Evolutionary conservation across 805 yeast genomes (phyloP).

Genomic region (Hermanozyma aechmeae): DNA sequence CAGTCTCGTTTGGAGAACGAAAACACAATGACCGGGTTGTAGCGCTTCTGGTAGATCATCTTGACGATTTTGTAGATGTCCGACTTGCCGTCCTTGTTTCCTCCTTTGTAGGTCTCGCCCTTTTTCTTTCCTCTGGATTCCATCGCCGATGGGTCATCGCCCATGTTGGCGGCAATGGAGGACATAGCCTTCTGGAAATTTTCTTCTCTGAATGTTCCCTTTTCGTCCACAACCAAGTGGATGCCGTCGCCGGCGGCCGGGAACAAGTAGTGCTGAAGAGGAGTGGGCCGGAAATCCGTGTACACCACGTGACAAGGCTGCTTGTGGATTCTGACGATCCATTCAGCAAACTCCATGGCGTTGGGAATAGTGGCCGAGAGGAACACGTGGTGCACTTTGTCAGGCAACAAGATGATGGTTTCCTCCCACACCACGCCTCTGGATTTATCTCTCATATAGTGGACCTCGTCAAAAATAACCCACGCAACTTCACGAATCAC

Average conservation of each 20-base stretch:
- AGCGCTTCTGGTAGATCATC: constrained; percentile 95
- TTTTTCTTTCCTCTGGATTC: constrained; percentile 53
- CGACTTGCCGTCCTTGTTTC: constrained; percentile 62
- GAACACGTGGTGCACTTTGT: constrained; percentile 89
- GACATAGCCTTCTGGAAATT: constrained; percentile 99
- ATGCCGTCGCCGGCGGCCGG: constrained; percentile 99
- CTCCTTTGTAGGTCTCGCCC: constrained; percentile 83
- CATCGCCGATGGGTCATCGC: constrained; percentile 69
- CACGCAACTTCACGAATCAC: constrained; percentile 98
- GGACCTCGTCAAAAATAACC: constrained; percentile 98
- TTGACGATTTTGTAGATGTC: constrained; percentile 95
- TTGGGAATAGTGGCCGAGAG: constrained; percentile 95
- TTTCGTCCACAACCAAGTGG: constrained; percentile 94
- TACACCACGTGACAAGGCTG: constrained; percentile 99
- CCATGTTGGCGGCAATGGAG: constrained; percentile 69
- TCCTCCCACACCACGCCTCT: constrained; percentile 99
- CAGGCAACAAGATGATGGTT: constrained; percentile 90
- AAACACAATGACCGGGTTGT: constrained; percentile 96
- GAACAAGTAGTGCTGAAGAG: constrained; percentile 91
- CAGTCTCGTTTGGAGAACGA: constrained; percentile 98
- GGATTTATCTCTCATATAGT: constrained; percentile 95
- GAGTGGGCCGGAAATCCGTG: constrained; percentile 98
- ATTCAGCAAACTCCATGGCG: constrained; percentile 97
- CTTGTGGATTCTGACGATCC: constrained; percentile 91
- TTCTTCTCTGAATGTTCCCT: constrained; percentile 92